A percentile compares a stretch with the other conserved stretches of the same genome.
Conservation (phyloP, 805 yeast species). For the Grigorovia humatica region DNA sequence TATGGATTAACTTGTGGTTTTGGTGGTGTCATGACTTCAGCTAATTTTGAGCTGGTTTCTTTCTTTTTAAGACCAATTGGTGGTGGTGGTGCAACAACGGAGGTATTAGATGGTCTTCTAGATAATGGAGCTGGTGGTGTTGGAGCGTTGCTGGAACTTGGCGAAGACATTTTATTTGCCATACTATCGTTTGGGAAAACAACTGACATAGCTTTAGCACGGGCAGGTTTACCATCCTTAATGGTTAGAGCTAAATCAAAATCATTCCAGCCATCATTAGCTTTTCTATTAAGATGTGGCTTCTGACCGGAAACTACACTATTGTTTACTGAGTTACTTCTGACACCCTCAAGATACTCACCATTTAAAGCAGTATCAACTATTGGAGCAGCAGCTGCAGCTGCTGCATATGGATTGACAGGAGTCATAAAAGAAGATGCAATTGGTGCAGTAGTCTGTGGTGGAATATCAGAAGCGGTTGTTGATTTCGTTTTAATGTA, state of each 20-base stretch:
- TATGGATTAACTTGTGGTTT: constrained; percentile 30
- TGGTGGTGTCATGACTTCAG: constrained; percentile 5
- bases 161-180: constrained; percentile 5
- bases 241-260: constrained; percentile 25
- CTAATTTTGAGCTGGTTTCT: background rate
- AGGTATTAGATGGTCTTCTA: constrained; percentile 16
- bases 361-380: background rate
- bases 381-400: constrained; percentile 17
- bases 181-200: constrained; percentile 20
- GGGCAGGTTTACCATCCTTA: constrained; percentile 20
- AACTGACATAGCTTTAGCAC: constrained; percentile 31
- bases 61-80: constrained; percentile 1
- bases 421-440: constrained; percentile 16
- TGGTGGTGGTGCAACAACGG: constrained; percentile 20
- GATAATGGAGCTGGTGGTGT: constrained; percentile 22
- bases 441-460: constrained; percentile 12
- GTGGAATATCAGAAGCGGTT: constrained; percentile 2
- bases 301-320: constrained; percentile 28
- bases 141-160: background rate
- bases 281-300: constrained; percentile 27
- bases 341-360: background rate
- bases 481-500: background rate
- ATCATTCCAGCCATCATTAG: constrained; percentile 30
- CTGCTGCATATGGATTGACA: constrained; percentile 21
- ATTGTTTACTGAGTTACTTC: constrained; percentile 8